Evolutionary conservation across 1,139 yeast genomes (phyloP).

Genomic region (Suhomyces bribrorum): DNA sequence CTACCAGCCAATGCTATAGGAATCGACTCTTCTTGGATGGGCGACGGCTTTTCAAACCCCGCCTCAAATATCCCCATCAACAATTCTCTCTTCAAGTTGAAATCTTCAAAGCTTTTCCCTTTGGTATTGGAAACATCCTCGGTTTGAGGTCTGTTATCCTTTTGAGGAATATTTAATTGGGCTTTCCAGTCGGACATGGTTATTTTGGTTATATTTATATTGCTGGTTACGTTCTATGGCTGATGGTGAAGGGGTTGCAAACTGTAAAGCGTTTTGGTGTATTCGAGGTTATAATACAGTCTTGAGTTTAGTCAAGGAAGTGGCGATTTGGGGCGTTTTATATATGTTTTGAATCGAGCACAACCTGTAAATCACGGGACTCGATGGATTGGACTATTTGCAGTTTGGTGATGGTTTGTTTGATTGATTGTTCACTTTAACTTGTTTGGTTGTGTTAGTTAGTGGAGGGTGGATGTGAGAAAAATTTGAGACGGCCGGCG

Average conservation of each 20-base stretch:
- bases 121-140: constrained; percentile 93
- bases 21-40: constrained; percentile 96
- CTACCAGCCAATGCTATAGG: constrained; percentile 96
- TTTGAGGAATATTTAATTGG: constrained; percentile 71
- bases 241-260: neutral
- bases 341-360: neutral
- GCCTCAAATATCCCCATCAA: constrained; percentile 99
- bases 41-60: constrained; percentile 97
- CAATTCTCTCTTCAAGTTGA: constrained; percentile 85
- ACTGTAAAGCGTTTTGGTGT: neutral
- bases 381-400: neutral
- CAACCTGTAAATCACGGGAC: neutral
- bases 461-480: neutral
- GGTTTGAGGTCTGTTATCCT: constrained; percentile 91
- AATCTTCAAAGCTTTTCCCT: constrained; percentile 91
- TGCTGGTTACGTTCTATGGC: neutral
- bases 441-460: neutral
- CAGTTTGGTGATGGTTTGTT: neutral
- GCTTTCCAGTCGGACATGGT: constrained; percentile 64
- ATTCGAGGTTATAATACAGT: neutral
- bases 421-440: neutral
- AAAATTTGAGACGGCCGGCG: neutral
- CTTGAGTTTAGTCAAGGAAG: neutral
- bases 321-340: neutral
- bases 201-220: constrained; percentile 11